A percentile compares a stretch with the other conserved stretches of the same genome.
phyloP scores from a whole-genome alignment of 805 yeast genomes.

The Kluyveromyces wickerhamii region DNA sequence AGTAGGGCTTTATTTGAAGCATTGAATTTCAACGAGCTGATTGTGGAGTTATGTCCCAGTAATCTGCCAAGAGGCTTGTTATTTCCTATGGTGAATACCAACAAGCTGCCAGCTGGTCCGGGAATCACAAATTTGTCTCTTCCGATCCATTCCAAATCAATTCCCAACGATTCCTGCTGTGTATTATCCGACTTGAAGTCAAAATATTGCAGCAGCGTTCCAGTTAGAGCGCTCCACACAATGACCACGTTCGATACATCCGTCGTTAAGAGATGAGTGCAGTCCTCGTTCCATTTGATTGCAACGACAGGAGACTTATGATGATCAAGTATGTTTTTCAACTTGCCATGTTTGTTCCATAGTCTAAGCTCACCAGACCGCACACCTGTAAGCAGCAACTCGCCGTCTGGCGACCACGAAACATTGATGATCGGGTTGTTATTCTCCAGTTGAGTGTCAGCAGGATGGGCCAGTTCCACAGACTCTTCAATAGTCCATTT shows the following conservation, averaged over 20 bases:
- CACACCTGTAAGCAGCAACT: constrained; percentile 52
- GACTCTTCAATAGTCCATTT: constrained; percentile 7
- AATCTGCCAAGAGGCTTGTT: constrained; percentile 42
- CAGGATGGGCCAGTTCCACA: constrained; percentile 30
- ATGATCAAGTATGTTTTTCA: constrained; percentile 45
- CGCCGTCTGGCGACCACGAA: constrained; percentile 65
- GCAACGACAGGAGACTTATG: constrained; percentile 49
- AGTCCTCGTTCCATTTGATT: constrained; percentile 54
- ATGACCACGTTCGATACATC: constrained; percentile 48
- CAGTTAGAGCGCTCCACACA: constrained; percentile 60
- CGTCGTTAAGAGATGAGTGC: constrained; percentile 47
- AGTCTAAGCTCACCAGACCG: constrained; percentile 66
- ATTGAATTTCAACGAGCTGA: constrained; percentile 52
- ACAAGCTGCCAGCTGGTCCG: constrained; percentile 44
- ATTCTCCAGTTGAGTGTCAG: constrained; percentile 12
- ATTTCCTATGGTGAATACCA: constrained; percentile 46
- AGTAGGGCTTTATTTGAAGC: constrained; percentile 46
- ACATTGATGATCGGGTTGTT: constrained; percentile 30
- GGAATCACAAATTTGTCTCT: constrained; percentile 64
- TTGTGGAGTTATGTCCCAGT: constrained; percentile 57
- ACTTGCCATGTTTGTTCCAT: constrained; percentile 69
- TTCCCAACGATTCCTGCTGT: constrained; percentile 30
- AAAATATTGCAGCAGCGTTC: constrained; percentile 40
- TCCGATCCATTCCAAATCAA: constrained; percentile 70
- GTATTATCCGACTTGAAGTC: constrained; percentile 26